These are phyloP conservation scores for Skeletonema grethae DNA, from an alignment of 108 stramenopile species.

Conservation along the genomic window DNA sequence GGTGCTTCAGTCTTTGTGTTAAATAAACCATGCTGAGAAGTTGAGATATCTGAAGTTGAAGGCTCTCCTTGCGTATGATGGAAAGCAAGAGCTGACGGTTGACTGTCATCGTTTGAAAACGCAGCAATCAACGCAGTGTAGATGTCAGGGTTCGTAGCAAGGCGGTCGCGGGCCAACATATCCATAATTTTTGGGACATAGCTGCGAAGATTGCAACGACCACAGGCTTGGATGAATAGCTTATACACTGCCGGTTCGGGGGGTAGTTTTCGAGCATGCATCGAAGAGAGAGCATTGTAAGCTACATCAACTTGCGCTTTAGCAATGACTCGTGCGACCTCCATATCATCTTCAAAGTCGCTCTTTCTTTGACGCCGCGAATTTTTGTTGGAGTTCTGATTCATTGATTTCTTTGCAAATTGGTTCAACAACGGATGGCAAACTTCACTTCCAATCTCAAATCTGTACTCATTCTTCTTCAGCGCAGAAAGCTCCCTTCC, in stretches of 20 bases:
- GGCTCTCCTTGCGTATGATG: slow-evolving; percentile 13
- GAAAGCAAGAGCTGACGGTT: slow-evolving; percentile 9
- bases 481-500: slow-evolving; percentile 50
- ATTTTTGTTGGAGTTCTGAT: neutral
- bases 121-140: slow-evolving; percentile 68
- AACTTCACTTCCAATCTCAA: slow-evolving; percentile 3
- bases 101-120: slow-evolving; percentile 50
- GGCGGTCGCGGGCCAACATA: slow-evolving; percentile 65
- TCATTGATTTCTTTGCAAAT: neutral
- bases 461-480: slow-evolving; percentile 16
- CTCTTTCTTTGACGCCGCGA: neutral
- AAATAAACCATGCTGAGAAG: slow-evolving; percentile 17
- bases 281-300: slow-evolving; percentile 63
- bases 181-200: slow-evolving; percentile 69
- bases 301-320: slow-evolving; percentile 79
- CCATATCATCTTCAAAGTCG: slow-evolving; percentile 54
- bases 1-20: slow-evolving; percentile 9
- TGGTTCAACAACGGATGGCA: slow-evolving; percentile 1
- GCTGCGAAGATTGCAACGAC: slow-evolving; percentile 67
- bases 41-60: slow-evolving; percentile 20
- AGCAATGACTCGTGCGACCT: slow-evolving; percentile 71
- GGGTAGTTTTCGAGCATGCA: slow-evolving; percentile 53
- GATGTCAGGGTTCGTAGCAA: slow-evolving; percentile 66
- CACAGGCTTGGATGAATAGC: slow-evolving; percentile 82
- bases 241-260: slow-evolving; percentile 68